Evolutionary conservation across 768 basidiomycete species (phyloP).

Genomic region (Boletus reticuloceps): DNA sequence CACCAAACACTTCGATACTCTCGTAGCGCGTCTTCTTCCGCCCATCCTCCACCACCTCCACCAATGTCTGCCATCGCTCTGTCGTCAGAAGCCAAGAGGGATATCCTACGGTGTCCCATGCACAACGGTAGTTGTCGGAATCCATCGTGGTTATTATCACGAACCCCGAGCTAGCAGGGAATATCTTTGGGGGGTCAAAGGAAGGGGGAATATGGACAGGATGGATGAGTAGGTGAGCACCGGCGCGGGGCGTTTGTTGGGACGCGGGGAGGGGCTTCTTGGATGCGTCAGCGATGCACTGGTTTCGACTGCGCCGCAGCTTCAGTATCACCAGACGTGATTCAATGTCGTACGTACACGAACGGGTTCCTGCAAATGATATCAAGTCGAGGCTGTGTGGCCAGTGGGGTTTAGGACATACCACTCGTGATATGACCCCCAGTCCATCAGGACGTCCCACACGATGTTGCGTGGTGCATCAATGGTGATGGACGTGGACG

Average conservation of each 20-base stretch:
- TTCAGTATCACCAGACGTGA: not conserved
- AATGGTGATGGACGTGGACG: constrained; percentile 48
- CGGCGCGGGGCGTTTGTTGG: constrained; percentile 50
- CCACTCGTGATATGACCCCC: constrained; percentile 63
- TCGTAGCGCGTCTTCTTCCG: constrained; percentile 58
- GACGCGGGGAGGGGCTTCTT: constrained; percentile 36
- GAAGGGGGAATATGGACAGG: constrained; percentile 62
- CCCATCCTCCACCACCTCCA: constrained; percentile 43
- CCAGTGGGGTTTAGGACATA: constrained; percentile 26
- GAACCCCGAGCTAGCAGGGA: constrained; percentile 40
- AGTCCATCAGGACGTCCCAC: constrained; percentile 61
- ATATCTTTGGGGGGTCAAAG: constrained; percentile 36
- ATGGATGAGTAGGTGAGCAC: constrained; percentile 44
- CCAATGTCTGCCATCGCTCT: constrained; percentile 64
- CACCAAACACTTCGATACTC: constrained; percentile 58
- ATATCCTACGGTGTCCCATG: constrained; percentile 47
- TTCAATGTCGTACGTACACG: constrained; percentile 41
- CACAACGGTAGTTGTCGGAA: constrained; percentile 49
- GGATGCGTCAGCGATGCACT: constrained; percentile 43
- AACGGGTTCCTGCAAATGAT: constrained; percentile 54
- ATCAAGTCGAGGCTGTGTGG: constrained; percentile 1
- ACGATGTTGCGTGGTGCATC: constrained; percentile 61
- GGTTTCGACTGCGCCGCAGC: constrained; percentile 42
- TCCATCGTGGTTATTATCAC: constrained; percentile 51
- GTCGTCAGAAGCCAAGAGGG: constrained; percentile 49